Conservation (phyloP, 1,284 basidiomycete species). For the Athelia psychrophila region DNA sequence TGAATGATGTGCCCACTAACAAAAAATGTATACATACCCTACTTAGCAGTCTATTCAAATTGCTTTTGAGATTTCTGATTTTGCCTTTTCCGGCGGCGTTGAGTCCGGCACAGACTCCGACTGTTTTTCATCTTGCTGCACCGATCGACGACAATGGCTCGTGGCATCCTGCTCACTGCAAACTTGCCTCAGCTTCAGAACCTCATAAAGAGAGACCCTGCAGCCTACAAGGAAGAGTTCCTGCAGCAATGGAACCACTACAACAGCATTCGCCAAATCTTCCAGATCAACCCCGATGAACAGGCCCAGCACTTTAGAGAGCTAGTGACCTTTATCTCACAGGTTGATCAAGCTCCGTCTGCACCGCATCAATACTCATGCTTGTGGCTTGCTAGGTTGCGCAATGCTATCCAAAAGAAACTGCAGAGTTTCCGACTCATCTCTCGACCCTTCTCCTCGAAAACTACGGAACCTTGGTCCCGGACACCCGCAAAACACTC, state of each 20-base stretch:
- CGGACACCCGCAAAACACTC: slow-evolving; percentile 79
- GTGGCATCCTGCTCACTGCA: slow-evolving; percentile 63
- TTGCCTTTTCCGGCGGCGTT: background rate
- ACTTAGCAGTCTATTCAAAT: too few relatives aligned
- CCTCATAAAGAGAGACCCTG: slow-evolving; percentile 92
- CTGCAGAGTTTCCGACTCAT: slow-evolving; percentile 78
- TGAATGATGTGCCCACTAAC: too few relatives aligned
- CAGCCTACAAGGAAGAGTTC: slow-evolving; percentile 94
- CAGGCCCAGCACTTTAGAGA: slow-evolving; percentile 82
- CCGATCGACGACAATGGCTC: slow-evolving; percentile 41
- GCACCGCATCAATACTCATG: slow-evolving; percentile 5
- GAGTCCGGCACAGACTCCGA: background rate
- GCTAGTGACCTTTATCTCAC: slow-evolving; percentile 83
- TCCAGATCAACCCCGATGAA: slow-evolving; percentile 76
- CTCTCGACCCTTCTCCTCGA: slow-evolving; percentile 76
- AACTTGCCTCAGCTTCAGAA: slow-evolving; percentile 89
- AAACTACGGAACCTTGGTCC: slow-evolving; percentile 67
- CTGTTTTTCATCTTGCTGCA: slow-evolving; percentile 1
- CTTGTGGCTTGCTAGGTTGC: slow-evolving; percentile 54
- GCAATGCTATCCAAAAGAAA: slow-evolving; percentile 88
- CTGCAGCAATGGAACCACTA: slow-evolving; percentile 99
- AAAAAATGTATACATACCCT: too few relatives aligned
- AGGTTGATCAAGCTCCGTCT: slow-evolving; percentile 43
- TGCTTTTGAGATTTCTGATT: too few relatives aligned
- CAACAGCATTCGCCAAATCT: slow-evolving; percentile 84